A percentile compares a stretch with the other conserved stretches of the same genome.
These are phyloP conservation scores for Sungouiozyma intestinalis DNA, from an alignment of 805 yeast genomes.

Conservation along the genomic window DNA sequence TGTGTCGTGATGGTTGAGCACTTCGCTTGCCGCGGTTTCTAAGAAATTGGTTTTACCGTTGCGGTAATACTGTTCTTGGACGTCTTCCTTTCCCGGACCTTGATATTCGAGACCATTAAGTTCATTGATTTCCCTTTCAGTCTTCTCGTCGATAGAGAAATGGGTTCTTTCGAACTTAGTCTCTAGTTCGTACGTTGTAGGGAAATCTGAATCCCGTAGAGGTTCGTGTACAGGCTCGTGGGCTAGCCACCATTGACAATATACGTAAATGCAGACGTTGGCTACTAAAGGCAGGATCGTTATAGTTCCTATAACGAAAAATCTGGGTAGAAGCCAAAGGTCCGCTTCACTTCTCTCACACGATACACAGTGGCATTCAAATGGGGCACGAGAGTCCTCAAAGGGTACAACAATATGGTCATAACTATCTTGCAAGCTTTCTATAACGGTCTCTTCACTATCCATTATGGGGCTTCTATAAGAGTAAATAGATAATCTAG, in stretches of 20 bases:
- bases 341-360: conserved; percentile 8
- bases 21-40: conserved; percentile 8
- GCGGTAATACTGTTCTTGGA: conserved; percentile 1
- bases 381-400: conserved; percentile 7
- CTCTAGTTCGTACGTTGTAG: conserved; percentile 20
- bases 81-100: neutral
- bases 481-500: no score
- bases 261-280: conserved; percentile 10
- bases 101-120: neutral
- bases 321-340: conserved; percentile 5
- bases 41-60: conserved; percentile 5
- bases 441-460: neutral
- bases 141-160: neutral
- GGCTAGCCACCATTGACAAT: conserved; percentile 13
- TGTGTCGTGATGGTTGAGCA: conserved; percentile 11
- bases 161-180: conserved; percentile 2
- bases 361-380: conserved; percentile 18
- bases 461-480: no score
- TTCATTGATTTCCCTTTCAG: neutral
- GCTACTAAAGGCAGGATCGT: conserved; percentile 17
- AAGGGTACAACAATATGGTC: conserved; percentile 11
- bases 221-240: conserved; percentile 16
- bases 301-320: conserved; percentile 17
- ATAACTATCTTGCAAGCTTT: neutral
- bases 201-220: conserved; percentile 18